Conservation (phyloP, 2,329 filamentous ascomycete genomes). For the Penicillium italicum region DNA sequence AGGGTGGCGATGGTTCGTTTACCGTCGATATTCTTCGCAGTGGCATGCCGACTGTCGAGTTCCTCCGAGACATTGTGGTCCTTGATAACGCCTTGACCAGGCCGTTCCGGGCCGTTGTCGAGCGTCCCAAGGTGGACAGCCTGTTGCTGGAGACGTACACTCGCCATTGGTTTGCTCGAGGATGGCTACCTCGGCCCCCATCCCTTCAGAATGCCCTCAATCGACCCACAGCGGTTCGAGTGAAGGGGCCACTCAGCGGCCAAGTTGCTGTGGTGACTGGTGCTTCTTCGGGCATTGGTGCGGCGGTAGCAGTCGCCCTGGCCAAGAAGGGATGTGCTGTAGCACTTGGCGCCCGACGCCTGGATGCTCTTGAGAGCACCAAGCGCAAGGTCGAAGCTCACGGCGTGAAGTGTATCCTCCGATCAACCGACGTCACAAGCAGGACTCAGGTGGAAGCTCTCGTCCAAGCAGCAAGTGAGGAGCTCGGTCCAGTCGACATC, state of each 20-base stretch:
- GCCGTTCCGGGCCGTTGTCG: slow-evolving; percentile 55
- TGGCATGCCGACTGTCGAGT: slow-evolving; percentile 73
- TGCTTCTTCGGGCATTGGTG: slow-evolving; percentile 74
- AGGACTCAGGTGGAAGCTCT: slow-evolving; percentile 64
- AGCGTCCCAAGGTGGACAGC: slow-evolving; percentile 65
- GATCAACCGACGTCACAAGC: slow-evolving; percentile 69
- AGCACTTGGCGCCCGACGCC: slow-evolving; percentile 67
- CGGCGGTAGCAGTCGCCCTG: slow-evolving; percentile 66
- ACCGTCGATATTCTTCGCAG: slow-evolving; percentile 75
- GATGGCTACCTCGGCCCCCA: slow-evolving; percentile 67
- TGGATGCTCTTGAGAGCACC: slow-evolving; percentile 64
- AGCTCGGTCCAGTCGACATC: slow-evolving; percentile 71
- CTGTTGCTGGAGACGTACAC: slow-evolving; percentile 73
- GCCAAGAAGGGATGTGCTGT: slow-evolving; percentile 69
- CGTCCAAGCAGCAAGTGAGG: slow-evolving; percentile 54
- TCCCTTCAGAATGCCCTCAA: slow-evolving; percentile 47
- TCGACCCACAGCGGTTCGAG: slow-evolving; percentile 44
- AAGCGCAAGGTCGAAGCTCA: slow-evolving; percentile 57
- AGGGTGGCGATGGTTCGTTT: slow-evolving; percentile 67
- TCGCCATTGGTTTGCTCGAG: slow-evolving; percentile 74
- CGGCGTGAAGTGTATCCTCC: slow-evolving; percentile 64
- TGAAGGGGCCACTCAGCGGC: slow-evolving; percentile 60
- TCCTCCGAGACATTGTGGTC: slow-evolving; percentile 66
- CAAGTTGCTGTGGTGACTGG: slow-evolving; percentile 74
- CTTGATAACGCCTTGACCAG: slow-evolving; percentile 68